Percentiles rank a stretch among this genome's conserved stretches.
phyloP scores from a whole-genome alignment of 2,329 filamentous ascomycete species.

The Aquanectria penicillioides region DNA sequence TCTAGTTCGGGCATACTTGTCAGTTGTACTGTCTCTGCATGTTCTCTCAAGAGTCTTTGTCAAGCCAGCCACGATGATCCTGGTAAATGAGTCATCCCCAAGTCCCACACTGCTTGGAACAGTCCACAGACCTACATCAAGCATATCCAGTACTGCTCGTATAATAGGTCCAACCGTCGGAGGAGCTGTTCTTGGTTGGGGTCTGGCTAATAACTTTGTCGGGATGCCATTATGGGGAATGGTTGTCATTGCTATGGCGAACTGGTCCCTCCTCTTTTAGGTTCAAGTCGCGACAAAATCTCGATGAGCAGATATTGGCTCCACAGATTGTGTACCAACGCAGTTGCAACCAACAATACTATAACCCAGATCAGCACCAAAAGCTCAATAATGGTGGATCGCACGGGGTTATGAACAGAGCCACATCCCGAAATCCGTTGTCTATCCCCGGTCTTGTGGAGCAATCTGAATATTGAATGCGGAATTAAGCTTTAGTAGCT shows the following conservation, averaged over 20 bases:
- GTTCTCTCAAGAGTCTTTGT: slow-evolving; percentile 37
- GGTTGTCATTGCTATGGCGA: background rate
- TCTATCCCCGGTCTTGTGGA: too few species aligned
- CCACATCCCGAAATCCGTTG: too few species aligned
- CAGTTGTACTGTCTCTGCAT: slow-evolving; percentile 19
- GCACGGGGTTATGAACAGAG: too few species aligned
- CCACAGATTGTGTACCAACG: too few species aligned
- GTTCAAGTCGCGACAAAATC: background rate
- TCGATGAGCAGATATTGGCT: background rate
- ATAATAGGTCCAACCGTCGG: slow-evolving; percentile 38
- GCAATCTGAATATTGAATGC: too few species aligned
- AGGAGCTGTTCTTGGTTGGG: slow-evolving; percentile 37
- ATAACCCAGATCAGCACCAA: too few species aligned
- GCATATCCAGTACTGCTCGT: slow-evolving; percentile 35
- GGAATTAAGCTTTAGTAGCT: too few species aligned
- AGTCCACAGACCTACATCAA: slow-evolving; percentile 39
- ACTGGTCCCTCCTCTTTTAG: slow-evolving; percentile 21
- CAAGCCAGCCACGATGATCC: slow-evolving; percentile 37
- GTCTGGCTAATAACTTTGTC: slow-evolving; percentile 34
- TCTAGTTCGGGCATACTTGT: slow-evolving; percentile 31
- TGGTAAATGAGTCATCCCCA: slow-evolving; percentile 39
- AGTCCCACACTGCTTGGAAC: slow-evolving; percentile 34
- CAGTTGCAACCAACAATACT: too few species aligned
- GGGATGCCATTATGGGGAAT: slow-evolving; percentile 35
- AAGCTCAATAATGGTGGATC: too few species aligned